Evolutionary conservation across 106 monocot species (phyloP), one percentile per base, ranked within the genome.

Genomic region (Agapanthus africanus): DNA sequence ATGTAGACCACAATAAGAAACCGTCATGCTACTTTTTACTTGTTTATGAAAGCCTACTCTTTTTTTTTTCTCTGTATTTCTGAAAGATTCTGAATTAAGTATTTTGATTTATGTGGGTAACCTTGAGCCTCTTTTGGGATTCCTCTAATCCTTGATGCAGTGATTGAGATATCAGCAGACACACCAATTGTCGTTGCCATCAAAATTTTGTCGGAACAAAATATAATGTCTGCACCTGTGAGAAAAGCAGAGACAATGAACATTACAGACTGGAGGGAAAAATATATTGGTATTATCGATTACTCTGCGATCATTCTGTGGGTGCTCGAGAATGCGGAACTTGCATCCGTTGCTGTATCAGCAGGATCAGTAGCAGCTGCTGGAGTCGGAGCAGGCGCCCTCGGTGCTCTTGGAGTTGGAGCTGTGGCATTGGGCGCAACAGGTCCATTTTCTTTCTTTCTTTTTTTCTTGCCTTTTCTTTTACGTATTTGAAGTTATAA

Each of bases 221-320:
- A 87, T 21, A 99, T 99, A 70, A 67, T 84, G 81, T 62, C 99
- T 59, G 93, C 84, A 60, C 92, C 92, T 19, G 84, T 99, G 27
- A 79, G 69, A 49, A 87, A 90, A 71, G 79, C 82, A 7, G 80
- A 78, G 22, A 40, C 63, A 65, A 70, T 30, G 6, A 59, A 54
- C 44, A 77, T 18, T 31, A 59, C 33, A 11, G 75, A 79, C 74
- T 99, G 87, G 87, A 84, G 74, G 54, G 67, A 63, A 31, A 82
- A 77, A 40, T 99, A 99, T 72, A 68, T 99, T 42, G 99, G 92
- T 26, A 77, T 99, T 56, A 67, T 99, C n/a, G 92, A 93, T 76
- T 93, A 93, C 71, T 79, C 87, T 41, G 86, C 90, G 57, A 76
- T 93, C 47, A 22, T 99, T 51, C 74, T 84, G 1, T 99, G 99